These are phyloP conservation scores for Lodderomyces oxycetoniae DNA, from an alignment of 1,139 yeast genomes.

Conservation along the genomic window DNA sequence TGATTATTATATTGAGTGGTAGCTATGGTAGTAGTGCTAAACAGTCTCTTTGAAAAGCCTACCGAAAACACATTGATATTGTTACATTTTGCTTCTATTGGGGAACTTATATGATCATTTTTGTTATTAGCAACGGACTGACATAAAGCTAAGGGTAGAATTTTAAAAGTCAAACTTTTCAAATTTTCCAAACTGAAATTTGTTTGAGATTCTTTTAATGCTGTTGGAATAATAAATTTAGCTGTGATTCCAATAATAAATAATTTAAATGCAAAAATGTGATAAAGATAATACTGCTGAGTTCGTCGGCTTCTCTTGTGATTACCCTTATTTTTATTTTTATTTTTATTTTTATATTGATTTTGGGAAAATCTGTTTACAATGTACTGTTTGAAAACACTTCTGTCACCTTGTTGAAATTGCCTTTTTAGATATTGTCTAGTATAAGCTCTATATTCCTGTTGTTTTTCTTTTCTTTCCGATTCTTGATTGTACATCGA, in stretches of 20 bases:
- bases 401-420: slow-evolving; percentile 11
- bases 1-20: too few species aligned
- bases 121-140: neutral
- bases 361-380: slow-evolving; percentile 2
- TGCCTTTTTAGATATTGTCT: slow-evolving; percentile 11
- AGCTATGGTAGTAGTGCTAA: slow-evolving; percentile 7
- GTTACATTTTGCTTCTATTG: too few species aligned
- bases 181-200: slow-evolving; percentile 9
- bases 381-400: slow-evolving; percentile 5
- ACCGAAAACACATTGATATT: slow-evolving; percentile 6
- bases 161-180: slow-evolving; percentile 9
- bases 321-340: slow-evolving; percentile 3
- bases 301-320: slow-evolving; percentile 4
- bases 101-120: slow-evolving; percentile 1
- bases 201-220: slow-evolving; percentile 10
- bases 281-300: slow-evolving; percentile 6
- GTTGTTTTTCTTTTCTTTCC: slow-evolving; percentile 12
- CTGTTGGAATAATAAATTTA: slow-evolving; percentile 13
- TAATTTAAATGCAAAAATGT: slow-evolving; percentile 5
- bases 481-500: slow-evolving; percentile 39
- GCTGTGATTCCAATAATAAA: slow-evolving; percentile 12
- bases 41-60: slow-evolving; percentile 8
- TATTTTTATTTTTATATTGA: neutral
- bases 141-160: too few species aligned
- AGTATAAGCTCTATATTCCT: slow-evolving; percentile 10